These are phyloP conservation scores for Volvox carteri DNA, from an alignment of 163 green algal genomes.

Conservation along the genomic window DNA sequence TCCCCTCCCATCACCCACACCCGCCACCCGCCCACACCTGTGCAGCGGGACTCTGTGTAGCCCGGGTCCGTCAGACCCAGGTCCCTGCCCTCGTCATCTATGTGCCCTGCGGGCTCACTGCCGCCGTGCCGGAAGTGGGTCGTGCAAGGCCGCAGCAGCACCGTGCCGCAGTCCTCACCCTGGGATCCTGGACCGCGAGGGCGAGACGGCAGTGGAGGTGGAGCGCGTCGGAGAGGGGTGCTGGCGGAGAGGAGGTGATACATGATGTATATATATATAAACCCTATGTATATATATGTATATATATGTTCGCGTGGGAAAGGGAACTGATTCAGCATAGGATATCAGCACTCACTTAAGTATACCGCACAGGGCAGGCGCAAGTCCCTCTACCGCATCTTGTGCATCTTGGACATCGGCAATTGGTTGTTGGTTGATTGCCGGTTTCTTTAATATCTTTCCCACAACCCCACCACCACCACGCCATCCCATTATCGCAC, in stretches of 20 bases:
- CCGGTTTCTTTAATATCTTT: too few species aligned
- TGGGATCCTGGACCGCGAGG: constrained; percentile 60
- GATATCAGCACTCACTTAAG: too few species aligned
- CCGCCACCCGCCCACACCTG: constrained; percentile 11
- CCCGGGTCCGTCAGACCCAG: constrained; percentile 44
- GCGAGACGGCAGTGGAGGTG: neutral
- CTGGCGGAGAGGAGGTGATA: neutral
- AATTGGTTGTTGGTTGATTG: too few species aligned
- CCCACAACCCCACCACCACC: too few species aligned
- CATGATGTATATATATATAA: too few species aligned
- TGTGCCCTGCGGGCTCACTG: constrained; percentile 52
- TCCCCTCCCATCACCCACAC: neutral
- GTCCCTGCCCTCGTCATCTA: constrained; percentile 61
- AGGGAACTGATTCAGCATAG: too few species aligned
- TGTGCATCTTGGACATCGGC: neutral
- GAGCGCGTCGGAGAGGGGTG: neutral
- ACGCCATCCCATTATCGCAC: too few species aligned
- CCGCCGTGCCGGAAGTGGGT: constrained; percentile 47
- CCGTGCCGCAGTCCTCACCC: constrained; percentile 59
- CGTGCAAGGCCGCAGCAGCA: constrained; percentile 69
- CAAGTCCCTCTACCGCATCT: neutral
- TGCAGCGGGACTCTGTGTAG: constrained; percentile 62
- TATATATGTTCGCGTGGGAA: too few species aligned
- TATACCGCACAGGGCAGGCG: too few species aligned
- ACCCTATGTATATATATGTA: too few species aligned